A percentile compares a stretch with the other conserved stretches of the same genome.
Conservation (phyloP, 768 basidiomycete genomes). For the Pluteus cervinus region DNA sequence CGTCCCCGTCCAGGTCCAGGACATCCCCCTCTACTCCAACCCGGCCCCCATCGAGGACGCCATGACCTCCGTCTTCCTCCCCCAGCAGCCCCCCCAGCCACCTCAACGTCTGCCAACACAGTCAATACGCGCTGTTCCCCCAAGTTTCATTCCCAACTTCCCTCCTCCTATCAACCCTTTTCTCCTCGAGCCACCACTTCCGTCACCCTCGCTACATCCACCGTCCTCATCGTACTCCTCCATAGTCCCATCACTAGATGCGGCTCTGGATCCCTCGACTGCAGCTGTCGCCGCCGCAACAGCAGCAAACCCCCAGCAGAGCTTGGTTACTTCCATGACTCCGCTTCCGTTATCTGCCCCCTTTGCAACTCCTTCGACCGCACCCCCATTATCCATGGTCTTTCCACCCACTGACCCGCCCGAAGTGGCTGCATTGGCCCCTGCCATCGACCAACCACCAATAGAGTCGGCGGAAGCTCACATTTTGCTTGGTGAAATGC, state of each 20-base stretch:
- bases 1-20: too few species aligned
- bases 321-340: slow-evolving; percentile 25
- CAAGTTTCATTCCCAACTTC: slow-evolving; percentile 38
- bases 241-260: slow-evolving; percentile 36
- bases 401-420: slow-evolving; percentile 15
- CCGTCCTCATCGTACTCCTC: slow-evolving; percentile 31
- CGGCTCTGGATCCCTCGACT: slow-evolving; percentile 34
- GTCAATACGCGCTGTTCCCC: slow-evolving; percentile 25
- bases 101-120: too few species aligned
- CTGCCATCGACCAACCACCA: not conserved
- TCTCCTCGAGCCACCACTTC: slow-evolving; percentile 21
- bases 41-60: too few species aligned
- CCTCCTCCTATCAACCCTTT: slow-evolving; percentile 24
- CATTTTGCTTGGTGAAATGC: slow-evolving; percentile 33
- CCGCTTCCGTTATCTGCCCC: slow-evolving; percentile 15
- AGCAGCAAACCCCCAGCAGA: too few species aligned
- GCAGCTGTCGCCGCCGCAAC: slow-evolving; percentile 21
- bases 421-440: too few species aligned
- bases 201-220: slow-evolving; percentile 31
- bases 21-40: too few species aligned
- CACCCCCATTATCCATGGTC: slow-evolving; percentile 9
- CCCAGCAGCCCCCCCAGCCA: too few species aligned
- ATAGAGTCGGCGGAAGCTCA: slow-evolving; percentile 6
- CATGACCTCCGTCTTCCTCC: too few species aligned
- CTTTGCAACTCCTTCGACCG: slow-evolving; percentile 9